Conservation (phyloP, 495 filamentous ascomycete genomes). For the Mycothermus thermophilus region DNA sequence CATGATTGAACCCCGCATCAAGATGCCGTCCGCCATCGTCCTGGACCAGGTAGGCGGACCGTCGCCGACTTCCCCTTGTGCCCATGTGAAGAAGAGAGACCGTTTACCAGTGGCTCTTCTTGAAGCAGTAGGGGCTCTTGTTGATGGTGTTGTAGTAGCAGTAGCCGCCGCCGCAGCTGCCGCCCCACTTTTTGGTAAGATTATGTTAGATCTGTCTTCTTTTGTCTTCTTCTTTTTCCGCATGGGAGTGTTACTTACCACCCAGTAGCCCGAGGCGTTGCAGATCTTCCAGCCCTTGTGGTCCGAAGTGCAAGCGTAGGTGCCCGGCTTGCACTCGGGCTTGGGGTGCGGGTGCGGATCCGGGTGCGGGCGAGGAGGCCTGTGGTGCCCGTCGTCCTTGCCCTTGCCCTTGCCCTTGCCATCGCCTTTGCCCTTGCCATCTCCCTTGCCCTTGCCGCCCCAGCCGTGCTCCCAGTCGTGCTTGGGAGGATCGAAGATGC, state of each 20-base stretch:
- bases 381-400: conserved; percentile 9
- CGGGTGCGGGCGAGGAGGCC: not conserved
- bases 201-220: too few species aligned
- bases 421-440: not conserved
- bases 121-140: conserved; percentile 19
- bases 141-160: conserved; percentile 16
- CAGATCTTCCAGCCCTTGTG: conserved; percentile 18
- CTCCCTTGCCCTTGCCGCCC: too few species aligned
- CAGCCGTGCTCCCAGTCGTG: too few species aligned
- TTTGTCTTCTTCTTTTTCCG: too few species aligned
- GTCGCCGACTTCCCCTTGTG: too few species aligned
- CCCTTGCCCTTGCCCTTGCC: not conserved
- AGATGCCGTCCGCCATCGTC: too few species aligned
- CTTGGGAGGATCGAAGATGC: too few species aligned
- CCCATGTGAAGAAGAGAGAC: too few species aligned
- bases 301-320: conserved; percentile 2
- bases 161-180: conserved; percentile 10
- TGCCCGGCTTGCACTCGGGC: conserved; percentile 1
- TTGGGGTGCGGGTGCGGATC: not conserved
- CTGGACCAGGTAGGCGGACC: too few species aligned
- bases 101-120: conserved; percentile 1
- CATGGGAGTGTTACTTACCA: too few species aligned
- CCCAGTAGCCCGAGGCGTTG: conserved; percentile 9
- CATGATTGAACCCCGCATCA: too few species aligned
- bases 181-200: conserved; percentile 14